Conservation (phyloP, 208 protist genomes). For the Trypanosoma grayi region DNA sequence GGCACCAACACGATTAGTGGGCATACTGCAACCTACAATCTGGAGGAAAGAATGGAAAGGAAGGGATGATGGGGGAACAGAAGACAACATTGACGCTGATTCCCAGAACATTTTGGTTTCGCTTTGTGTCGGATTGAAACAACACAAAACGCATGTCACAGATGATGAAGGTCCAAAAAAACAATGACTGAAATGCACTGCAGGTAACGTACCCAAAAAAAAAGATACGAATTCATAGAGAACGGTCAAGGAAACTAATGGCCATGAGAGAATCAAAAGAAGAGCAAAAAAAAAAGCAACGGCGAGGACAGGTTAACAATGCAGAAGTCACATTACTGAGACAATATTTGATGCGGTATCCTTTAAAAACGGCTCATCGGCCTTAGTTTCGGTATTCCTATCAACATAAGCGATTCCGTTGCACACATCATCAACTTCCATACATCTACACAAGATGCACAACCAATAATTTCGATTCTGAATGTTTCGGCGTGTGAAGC, state of each 20-base stretch:
- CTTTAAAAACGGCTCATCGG: slow-evolving; percentile 37
- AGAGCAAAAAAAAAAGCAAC: neutral
- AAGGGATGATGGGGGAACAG: neutral
- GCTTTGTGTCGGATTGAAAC: too few species aligned
- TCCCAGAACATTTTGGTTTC: too few species aligned
- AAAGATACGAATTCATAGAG: too few species aligned
- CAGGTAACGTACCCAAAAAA: neutral
- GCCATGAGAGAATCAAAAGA: too few species aligned
- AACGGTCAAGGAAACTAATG: too few species aligned
- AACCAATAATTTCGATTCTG: slow-evolving; percentile 83
- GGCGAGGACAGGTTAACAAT: too few species aligned
- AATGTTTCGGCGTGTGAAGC: slow-evolving; percentile 84
- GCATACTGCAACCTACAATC: neutral
- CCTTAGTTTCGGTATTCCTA: slow-evolving; percentile 57
- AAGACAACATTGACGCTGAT: too few species aligned
- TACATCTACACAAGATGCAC: slow-evolving; percentile 51
- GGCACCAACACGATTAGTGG: slow-evolving; percentile 9
- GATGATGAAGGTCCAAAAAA: neutral
- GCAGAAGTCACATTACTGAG: neutral
- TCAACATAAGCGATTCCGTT: slow-evolving; percentile 45
- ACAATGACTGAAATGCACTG: neutral
- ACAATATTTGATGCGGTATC: too few species aligned
- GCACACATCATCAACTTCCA: slow-evolving; percentile 46
- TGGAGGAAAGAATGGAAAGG: neutral
- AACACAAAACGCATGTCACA: neutral